phyloP scores from a whole-genome alignment of 2,329 filamentous ascomycete genomes.

The Trichoderma arundinaceum region DNA sequence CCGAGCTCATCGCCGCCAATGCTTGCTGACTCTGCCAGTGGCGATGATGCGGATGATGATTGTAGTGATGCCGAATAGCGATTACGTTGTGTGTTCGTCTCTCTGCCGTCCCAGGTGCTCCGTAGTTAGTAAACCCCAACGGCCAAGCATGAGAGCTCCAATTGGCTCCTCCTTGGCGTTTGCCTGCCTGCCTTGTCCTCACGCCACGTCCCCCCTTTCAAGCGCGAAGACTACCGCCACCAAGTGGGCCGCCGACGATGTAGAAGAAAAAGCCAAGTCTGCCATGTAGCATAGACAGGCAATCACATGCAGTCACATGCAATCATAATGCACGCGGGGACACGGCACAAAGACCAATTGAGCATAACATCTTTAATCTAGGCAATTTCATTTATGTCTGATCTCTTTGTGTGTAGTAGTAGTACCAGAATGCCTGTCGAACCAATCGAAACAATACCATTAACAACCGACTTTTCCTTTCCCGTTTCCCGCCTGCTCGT shows the following conservation, averaged over 20 bases:
- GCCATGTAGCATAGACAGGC: slow-evolving; percentile 20
- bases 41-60: background rate
- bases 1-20: slow-evolving; percentile 23
- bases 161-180: background rate
- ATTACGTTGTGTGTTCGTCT: background rate
- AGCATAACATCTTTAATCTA: slow-evolving; percentile 26
- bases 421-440: slow-evolving; percentile 25
- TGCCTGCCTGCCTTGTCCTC: slow-evolving; percentile 9
- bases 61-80: slow-evolving; percentile 5
- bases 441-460: slow-evolving; percentile 24
- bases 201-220: slow-evolving; percentile 11
- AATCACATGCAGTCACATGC: slow-evolving; percentile 25
- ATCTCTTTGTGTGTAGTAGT: slow-evolving; percentile 27
- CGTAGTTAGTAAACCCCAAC: background rate
- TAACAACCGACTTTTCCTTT: slow-evolving; percentile 29
- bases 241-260: slow-evolving; percentile 1
- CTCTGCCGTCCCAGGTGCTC: background rate
- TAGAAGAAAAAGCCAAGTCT: slow-evolving; percentile 7
- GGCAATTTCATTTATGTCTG: slow-evolving; percentile 31
- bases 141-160: background rate
- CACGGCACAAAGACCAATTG: background rate
- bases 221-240: background rate
- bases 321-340: background rate
- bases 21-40: background rate
- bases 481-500: slow-evolving; percentile 23